These are phyloP conservation scores for Exobasidium rhododendri DNA, from an alignment of 1,284 basidiomycete genomes.

Conservation along the genomic window DNA sequence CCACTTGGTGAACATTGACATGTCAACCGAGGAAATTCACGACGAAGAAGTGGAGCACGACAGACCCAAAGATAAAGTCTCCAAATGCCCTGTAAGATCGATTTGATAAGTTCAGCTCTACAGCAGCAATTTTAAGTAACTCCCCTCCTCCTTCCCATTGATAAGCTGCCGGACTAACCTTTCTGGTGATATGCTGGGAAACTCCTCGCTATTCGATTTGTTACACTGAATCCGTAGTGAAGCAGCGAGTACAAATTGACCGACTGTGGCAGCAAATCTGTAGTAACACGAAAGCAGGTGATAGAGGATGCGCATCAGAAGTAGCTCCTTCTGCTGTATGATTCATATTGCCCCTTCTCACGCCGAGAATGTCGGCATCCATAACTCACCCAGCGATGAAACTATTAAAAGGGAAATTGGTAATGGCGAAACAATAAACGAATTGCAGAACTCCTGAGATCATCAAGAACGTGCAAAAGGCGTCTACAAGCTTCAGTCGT, in stretches of 20 bases:
- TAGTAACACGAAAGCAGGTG: background rate
- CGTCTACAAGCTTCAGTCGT: conserved; percentile 87
- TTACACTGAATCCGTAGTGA: conserved; percentile 89
- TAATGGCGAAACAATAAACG: conserved; percentile 82
- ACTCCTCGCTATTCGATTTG: conserved; percentile 66
- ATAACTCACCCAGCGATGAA: conserved; percentile 83
- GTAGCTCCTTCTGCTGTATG: background rate
- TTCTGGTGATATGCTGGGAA: conserved; percentile 74
- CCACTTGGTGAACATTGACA: background rate
- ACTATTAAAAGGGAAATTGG: conserved; percentile 94
- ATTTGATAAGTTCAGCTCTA: conserved; percentile 57
- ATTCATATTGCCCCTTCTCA: conserved; percentile 1
- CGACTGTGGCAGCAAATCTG: conserved; percentile 88
- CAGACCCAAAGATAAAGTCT: conserved; percentile 88
- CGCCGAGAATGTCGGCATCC: background rate
- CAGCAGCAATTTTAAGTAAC: background rate
- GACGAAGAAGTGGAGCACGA: conserved; percentile 95
- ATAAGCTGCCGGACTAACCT: no score
- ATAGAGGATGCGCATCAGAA: background rate
- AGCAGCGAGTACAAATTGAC: conserved; percentile 93
- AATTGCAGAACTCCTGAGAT: conserved; percentile 87
- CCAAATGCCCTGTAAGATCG: conserved; percentile 63
- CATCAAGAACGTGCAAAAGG: conserved; percentile 87
- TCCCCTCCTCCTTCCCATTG: background rate
- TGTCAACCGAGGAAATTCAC: conserved; percentile 84